Evolutionary conservation across 495 filamentous ascomycete genomes (phyloP).

Genomic region (Astrothelium subdiscretum): DNA sequence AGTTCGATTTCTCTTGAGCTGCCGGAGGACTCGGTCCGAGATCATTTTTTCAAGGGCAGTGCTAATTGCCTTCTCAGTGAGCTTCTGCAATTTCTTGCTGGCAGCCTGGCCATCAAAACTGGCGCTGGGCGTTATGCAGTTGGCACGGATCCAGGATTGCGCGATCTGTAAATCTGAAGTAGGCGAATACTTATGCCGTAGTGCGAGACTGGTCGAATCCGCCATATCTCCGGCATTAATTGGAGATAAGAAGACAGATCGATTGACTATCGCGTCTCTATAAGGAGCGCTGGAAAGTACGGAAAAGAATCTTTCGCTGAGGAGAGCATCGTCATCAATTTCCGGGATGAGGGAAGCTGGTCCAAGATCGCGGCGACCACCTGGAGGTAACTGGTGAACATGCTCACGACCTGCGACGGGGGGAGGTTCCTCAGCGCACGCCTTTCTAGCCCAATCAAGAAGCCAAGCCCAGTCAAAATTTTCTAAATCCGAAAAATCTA

Average conservation of each 20-base stretch:
- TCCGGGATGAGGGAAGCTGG: constrained; percentile 27
- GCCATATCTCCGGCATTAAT: background rate
- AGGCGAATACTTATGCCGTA: constrained; percentile 18
- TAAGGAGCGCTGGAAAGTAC: background rate
- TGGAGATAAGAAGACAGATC: background rate
- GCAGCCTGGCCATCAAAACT: constrained; percentile 36
- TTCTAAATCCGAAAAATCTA: constrained; percentile 61
- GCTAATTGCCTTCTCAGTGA: constrained; percentile 17
- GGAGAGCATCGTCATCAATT: constrained; percentile 19
- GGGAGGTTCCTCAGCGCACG: constrained; percentile 8
- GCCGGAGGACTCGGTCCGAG: constrained; percentile 46
- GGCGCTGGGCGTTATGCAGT: constrained; percentile 39
- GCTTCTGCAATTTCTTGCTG: constrained; percentile 17
- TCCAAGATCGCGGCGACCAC: constrained; percentile 40
- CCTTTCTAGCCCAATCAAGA: constrained; percentile 54
- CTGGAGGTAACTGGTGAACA: constrained; percentile 28
- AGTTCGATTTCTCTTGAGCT: constrained; percentile 41
- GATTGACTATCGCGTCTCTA: background rate
- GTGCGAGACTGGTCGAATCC: background rate
- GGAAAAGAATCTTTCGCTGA: constrained; percentile 12
- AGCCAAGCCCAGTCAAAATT: constrained; percentile 67
- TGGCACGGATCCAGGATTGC: constrained; percentile 53
- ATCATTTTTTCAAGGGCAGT: constrained; percentile 45
- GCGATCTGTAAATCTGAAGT: constrained; percentile 29
- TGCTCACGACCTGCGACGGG: background rate